Evolutionary conservation across 805 yeast genomes (phyloP), one percentile per base, ranked within the genome.

Genomic region (Cyberlindnera saturnus): DNA sequence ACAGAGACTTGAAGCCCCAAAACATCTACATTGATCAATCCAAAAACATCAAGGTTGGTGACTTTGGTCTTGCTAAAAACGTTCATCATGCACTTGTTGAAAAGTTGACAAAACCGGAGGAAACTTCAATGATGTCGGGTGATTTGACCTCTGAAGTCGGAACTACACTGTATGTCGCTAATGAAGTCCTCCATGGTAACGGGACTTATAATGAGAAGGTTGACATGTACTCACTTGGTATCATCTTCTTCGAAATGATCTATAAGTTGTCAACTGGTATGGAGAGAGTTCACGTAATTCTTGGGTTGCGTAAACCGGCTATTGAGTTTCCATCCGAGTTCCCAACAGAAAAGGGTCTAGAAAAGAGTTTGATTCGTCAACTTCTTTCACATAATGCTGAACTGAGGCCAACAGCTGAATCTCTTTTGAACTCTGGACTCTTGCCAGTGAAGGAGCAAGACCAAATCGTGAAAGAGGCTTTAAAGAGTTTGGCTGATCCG

Each of bases 171-270:
- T 93, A 93, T 58, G 93, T 91, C 37, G 99, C 99, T 0, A 77
- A 79, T 15, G 99, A 93, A 59, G 91, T 91, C 0, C 69, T 86
- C 7, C 70, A 75, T 15, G 93, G 93, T 1, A 71, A 69, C 36
- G 82, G 82, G 3, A 69, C 74, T n/a, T 93, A 93, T 60, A 82
- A 91, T 59, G 96, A 86, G 50, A 93, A 93, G 53, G 95, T 93
- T 32, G 99, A 93, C 61, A 82, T 93, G 85, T 93, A 89, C 60
- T 89, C 99, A 0, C 65, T 93, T 34, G 99, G 99, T 3, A 79
- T 93, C 31, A 93, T 93, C 1, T 88, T 93, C 58, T 93, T 93
- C 61, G 99, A 93, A 60, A 93, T 93, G 99, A 76, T 88, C 26
- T 88, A 81, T 59, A 72, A 82, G 1, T 71, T 91, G 54, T 71